phyloP scores from a whole-genome alignment of 2,329 filamentous ascomycete species.

The Xylaria hypoxylon region DNA sequence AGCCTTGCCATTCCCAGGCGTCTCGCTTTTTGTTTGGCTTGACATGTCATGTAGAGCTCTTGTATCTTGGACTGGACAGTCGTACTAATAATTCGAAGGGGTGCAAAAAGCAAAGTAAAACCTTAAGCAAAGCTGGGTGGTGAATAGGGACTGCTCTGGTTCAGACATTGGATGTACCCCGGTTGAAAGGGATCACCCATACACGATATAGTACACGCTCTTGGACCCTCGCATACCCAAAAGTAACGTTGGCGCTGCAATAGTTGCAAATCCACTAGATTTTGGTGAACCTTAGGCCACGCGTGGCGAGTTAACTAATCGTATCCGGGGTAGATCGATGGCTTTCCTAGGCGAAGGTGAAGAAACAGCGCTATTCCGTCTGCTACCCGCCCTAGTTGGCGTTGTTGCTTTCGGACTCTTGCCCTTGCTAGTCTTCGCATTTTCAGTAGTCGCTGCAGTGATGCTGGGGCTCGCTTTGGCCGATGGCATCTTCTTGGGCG shows the following conservation, averaged over 20 bases:
- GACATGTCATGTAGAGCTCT: not conserved
- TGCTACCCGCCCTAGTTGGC: slow-evolving; percentile 23
- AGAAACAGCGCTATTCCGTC: slow-evolving; percentile 30
- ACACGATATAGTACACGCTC: slow-evolving; percentile 16
- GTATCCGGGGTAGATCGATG: slow-evolving; percentile 48
- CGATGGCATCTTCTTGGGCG: slow-evolving; percentile 41
- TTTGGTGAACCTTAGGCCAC: slow-evolving; percentile 42
- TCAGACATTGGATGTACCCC: slow-evolving; percentile 1
- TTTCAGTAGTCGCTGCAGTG: slow-evolving; percentile 41
- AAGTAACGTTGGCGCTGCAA: not conserved
- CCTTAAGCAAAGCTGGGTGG: slow-evolving; percentile 16
- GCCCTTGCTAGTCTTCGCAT: slow-evolving; percentile 25
- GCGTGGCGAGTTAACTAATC: slow-evolving; percentile 53
- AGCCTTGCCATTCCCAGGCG: not conserved
- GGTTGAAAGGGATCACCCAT: slow-evolving; percentile 23
- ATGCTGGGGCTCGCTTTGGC: slow-evolving; percentile 44
- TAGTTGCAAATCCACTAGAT: not conserved
- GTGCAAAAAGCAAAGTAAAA: slow-evolving; percentile 3
- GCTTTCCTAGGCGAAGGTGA: slow-evolving; percentile 42
- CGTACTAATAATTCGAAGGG: too few species aligned
- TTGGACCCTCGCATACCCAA: not conserved
- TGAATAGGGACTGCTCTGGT: slow-evolving; percentile 23
- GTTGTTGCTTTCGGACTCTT: slow-evolving; percentile 31
- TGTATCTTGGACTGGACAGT: not conserved
- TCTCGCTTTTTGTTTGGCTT: not conserved